Conservation (phyloP, 768 basidiomycete species). For the Mycena leptocephala region DNA sequence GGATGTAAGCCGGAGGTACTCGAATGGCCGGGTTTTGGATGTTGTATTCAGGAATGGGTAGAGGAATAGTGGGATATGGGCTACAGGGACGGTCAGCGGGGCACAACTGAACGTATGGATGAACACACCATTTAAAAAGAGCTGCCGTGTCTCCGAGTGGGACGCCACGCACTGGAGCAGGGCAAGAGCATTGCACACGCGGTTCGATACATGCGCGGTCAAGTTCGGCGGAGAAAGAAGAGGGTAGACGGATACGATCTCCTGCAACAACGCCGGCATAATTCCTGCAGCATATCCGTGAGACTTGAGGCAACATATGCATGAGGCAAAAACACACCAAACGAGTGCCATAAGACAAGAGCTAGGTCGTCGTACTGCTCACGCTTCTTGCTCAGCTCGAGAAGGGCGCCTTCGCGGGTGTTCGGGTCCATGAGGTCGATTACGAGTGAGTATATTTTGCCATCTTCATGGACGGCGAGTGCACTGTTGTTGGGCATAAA, state of each 20-base stretch:
- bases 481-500: conserved; percentile 54
- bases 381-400: conserved; percentile 98
- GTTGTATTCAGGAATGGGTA: conserved; percentile 99
- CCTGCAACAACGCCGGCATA: conserved; percentile 97
- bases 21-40: conserved; percentile 98
- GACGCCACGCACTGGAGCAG: conserved; percentile 98
- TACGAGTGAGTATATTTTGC: conserved; percentile 92
- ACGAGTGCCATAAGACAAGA: conserved; percentile 97
- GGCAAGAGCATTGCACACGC: conserved; percentile 98
- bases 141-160: conserved; percentile 94
- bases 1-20: conserved; percentile 98
- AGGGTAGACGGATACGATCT: conserved; percentile 98
- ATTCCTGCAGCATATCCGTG: conserved; percentile 73
- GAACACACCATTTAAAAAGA: conserved; percentile 91
- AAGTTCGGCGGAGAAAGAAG: conserved; percentile 95
- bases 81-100: conserved; percentile 75
- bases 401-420: conserved; percentile 90
- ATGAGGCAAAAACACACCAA: conserved; percentile 70
- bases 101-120: conserved; percentile 7
- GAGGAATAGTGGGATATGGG: conserved; percentile 97
- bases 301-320: background rate
- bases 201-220: conserved; percentile 97
- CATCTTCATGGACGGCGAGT: conserved; percentile 65
- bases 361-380: conserved; percentile 99
- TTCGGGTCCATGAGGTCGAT: conserved; percentile 88